Evolutionary conservation across 2,329 filamentous ascomycete species (phyloP).

Genomic region (Raffaelea deltoideospora): DNA sequence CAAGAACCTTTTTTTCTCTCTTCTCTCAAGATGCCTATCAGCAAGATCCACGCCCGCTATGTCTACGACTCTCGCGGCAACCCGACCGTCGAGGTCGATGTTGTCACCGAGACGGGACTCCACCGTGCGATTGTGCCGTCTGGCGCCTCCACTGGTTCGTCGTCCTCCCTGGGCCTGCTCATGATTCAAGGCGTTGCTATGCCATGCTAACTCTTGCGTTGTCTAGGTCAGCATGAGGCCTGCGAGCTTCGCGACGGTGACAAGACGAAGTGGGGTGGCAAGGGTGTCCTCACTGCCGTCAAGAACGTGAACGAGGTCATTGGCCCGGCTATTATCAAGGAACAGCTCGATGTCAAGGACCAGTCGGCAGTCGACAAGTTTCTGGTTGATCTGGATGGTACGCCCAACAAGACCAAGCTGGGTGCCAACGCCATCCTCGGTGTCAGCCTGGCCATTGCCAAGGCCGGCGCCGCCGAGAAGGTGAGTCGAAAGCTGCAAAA

Average conservation of each 20-base stretch:
- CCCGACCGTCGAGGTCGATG: constrained; percentile 96
- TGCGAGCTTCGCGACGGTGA: constrained; percentile 84
- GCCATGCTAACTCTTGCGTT: no score
- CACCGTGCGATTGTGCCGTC: constrained; percentile 97
- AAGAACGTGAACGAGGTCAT: constrained; percentile 74
- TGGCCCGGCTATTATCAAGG: constrained; percentile 67
- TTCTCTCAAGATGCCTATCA: constrained; percentile 62
- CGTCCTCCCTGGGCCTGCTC: constrained; percentile 1
- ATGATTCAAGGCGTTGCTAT: no score
- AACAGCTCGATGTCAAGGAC: constrained; percentile 73
- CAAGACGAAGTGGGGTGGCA: constrained; percentile 73
- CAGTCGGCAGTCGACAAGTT: constrained; percentile 71
- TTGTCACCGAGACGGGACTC: constrained; percentile 89
- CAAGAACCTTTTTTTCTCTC: not conserved
- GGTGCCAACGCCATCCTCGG: constrained; percentile 82
- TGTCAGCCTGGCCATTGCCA: constrained; percentile 71
- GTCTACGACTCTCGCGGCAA: constrained; percentile 98
- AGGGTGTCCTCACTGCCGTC: constrained; percentile 77
- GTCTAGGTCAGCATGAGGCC: constrained; percentile 84
- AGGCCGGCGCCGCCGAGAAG: constrained; percentile 83
- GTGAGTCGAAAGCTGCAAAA: no score
- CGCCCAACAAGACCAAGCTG: constrained; percentile 72
- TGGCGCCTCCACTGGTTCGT: constrained; percentile 82
- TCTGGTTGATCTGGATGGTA: constrained; percentile 73
- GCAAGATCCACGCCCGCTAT: constrained; percentile 80